Conservation (phyloP, 2,329 filamentous ascomycete species). For the Fusarium decemcellulare region DNA sequence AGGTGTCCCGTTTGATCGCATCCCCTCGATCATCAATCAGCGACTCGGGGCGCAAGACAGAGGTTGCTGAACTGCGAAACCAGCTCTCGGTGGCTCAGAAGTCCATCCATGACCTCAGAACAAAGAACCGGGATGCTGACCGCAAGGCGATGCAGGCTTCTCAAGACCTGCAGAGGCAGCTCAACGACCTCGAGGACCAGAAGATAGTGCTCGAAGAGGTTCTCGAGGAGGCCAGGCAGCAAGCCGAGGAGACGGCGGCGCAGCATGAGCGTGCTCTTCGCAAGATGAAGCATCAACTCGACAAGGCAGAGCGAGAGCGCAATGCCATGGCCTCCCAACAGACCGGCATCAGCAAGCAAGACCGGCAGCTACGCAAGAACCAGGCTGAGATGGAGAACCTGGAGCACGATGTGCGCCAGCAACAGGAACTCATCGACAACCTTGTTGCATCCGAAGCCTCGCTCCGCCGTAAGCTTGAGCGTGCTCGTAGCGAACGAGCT, state of each 20-base stretch:
- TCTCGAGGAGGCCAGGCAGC: constrained; percentile 67
- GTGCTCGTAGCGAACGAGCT: constrained; percentile 76
- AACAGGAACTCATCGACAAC: constrained; percentile 74
- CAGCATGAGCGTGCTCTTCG: constrained; percentile 61
- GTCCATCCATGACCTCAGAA: constrained; percentile 68
- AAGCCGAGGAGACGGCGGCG: constrained; percentile 62
- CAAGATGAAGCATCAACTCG: constrained; percentile 64
- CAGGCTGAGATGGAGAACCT: constrained; percentile 77
- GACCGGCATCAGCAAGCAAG: constrained; percentile 65
- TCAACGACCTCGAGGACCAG: constrained; percentile 64
- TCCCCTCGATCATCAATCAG: constrained; percentile 63
- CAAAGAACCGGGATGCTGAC: constrained; percentile 66
- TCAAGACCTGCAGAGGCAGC: constrained; percentile 66
- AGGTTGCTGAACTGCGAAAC: constrained; percentile 70
- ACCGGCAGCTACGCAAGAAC: constrained; percentile 72
- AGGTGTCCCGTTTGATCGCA: constrained; percentile 64
- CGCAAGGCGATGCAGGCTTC: constrained; percentile 57
- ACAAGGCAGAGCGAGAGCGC: constrained; percentile 66
- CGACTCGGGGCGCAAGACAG: constrained; percentile 68
- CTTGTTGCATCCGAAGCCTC: constrained; percentile 70
- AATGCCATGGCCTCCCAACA: constrained; percentile 50
- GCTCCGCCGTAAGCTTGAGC: constrained; percentile 77
- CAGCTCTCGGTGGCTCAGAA: constrained; percentile 74
- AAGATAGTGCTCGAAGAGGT: constrained; percentile 71
- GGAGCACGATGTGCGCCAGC: constrained; percentile 79